Evolutionary conservation across 345 rosid species (phyloP).

Genomic region (Viola odorata): DNA sequence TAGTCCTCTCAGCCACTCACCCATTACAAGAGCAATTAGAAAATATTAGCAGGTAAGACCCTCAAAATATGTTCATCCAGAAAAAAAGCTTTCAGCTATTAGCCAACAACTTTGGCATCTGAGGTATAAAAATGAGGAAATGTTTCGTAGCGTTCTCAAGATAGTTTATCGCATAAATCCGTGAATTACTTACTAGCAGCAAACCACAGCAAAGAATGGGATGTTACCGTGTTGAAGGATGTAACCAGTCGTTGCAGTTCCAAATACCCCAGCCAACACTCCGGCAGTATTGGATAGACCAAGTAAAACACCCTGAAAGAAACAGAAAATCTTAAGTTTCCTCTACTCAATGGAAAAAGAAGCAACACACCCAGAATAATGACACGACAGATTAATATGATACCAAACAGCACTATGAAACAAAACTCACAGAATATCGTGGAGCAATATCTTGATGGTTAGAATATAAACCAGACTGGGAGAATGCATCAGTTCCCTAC

Average conservation of each 20-base stretch:
- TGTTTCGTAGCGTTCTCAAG: not conserved
- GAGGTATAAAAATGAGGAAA: not conserved
- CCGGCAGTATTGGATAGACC: conserved; percentile 95
- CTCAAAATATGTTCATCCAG: no score
- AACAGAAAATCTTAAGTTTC: not conserved
- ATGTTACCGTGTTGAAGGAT: conserved; percentile 78
- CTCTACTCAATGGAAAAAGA: not conserved
- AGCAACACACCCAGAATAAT: not conserved
- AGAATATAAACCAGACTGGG: conserved; percentile 89
- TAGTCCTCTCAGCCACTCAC: no score
- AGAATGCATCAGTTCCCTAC: conserved; percentile 91
- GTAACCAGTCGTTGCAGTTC: conserved; percentile 93
- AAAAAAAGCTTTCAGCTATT: no score
- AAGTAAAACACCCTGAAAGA: conserved; percentile 72
- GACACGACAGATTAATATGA: not conserved
- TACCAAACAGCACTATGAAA: conserved; percentile 1
- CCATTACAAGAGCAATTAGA: no score
- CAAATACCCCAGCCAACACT: conserved; percentile 89
- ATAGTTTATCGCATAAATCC: not conserved
- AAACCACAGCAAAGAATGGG: not conserved
- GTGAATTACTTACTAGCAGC: not conserved
- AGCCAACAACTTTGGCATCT: not conserved
- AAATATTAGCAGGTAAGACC: no score
- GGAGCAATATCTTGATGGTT: conserved; percentile 98
- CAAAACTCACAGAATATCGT: conserved; percentile 72